Evolutionary conservation across 768 basidiomycete species (phyloP).

Genomic region (Kwoniella europaea): DNA sequence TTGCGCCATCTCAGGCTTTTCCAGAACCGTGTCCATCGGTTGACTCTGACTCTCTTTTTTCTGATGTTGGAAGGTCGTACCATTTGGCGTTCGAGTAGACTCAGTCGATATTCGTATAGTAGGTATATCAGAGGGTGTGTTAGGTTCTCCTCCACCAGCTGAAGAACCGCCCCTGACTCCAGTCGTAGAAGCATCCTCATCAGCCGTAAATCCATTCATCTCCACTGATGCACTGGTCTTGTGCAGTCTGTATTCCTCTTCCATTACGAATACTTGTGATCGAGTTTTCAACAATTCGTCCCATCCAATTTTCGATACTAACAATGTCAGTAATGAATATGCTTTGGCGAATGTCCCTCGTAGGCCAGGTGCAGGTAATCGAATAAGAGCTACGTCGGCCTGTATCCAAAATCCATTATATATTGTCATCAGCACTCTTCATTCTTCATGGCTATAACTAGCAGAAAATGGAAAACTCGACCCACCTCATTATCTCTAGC

Average conservation of each 20-base stretch:
- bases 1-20: slow-evolving; percentile 53
- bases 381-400: slow-evolving; percentile 90
- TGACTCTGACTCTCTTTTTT: slow-evolving; percentile 8
- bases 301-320: slow-evolving; percentile 96
- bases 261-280: slow-evolving; percentile 97
- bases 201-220: slow-evolving; percentile 39
- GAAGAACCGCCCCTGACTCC: slow-evolving; percentile 27
- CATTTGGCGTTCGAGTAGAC: slow-evolving; percentile 56
- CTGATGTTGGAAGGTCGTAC: slow-evolving; percentile 48
- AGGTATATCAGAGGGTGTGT: slow-evolving; percentile 61
- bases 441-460: neutral
- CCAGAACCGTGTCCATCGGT: slow-evolving; percentile 38
- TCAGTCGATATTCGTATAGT: slow-evolving; percentile 80
- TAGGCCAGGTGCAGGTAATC: slow-evolving; percentile 92
- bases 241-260: slow-evolving; percentile 98
- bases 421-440: no score
- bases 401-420: slow-evolving; percentile 45
- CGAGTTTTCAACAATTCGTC: slow-evolving; percentile 95
- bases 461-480: neutral
- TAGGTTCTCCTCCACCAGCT: slow-evolving; percentile 19
- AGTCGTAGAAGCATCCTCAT: slow-evolving; percentile 37
- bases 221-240: slow-evolving; percentile 77
- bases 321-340: slow-evolving; percentile 83
- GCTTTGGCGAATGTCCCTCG: slow-evolving; percentile 96
- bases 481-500: slow-evolving; percentile 76